phyloP scores from a whole-genome alignment of 1,284 basidiomycete species.

The Trametes hirsuta region DNA sequence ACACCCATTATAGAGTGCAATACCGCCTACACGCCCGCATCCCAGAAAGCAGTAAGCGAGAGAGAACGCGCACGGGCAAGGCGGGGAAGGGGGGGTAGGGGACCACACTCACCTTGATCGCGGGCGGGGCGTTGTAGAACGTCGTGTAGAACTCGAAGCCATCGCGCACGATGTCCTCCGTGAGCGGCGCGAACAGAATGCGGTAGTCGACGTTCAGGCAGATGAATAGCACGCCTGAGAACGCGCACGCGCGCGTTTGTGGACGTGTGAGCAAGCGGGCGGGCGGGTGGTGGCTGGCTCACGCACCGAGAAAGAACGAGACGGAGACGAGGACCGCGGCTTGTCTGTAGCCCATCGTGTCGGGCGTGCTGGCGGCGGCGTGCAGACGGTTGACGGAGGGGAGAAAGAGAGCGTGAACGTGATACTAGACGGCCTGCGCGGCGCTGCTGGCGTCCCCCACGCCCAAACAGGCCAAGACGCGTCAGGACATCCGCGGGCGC shows the following conservation, averaged over 20 bases:
- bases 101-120: constrained; percentile 71
- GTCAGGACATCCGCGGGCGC: constrained; percentile 8
- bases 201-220: constrained; percentile 87
- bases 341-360: constrained; percentile 80
- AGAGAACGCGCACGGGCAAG: background rate
- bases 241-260: background rate
- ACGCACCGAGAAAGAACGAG: constrained; percentile 74
- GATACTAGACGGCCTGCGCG: background rate
- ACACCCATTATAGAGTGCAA: constrained; percentile 82
- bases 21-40: constrained; percentile 57
- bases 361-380: background rate
- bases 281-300: background rate
- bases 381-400: background rate
- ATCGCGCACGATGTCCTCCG: constrained; percentile 67
- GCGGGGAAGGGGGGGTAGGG: background rate
- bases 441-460: constrained; percentile 9
- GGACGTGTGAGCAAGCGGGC: constrained; percentile 6
- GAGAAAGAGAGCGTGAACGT: background rate
- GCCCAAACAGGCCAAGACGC: constrained; percentile 11
- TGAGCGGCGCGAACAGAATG: constrained; percentile 69
- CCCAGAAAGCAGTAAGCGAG: background rate
- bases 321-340: constrained; percentile 82
- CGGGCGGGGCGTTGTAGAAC: constrained; percentile 88
- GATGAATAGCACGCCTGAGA: constrained; percentile 81
- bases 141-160: constrained; percentile 87